Percentiles rank a stretch among this genome's conserved stretches.
Evolutionary conservation across 2,329 filamentous ascomycete genomes (phyloP).

Genomic region (Escovopsis sp.): DNA sequence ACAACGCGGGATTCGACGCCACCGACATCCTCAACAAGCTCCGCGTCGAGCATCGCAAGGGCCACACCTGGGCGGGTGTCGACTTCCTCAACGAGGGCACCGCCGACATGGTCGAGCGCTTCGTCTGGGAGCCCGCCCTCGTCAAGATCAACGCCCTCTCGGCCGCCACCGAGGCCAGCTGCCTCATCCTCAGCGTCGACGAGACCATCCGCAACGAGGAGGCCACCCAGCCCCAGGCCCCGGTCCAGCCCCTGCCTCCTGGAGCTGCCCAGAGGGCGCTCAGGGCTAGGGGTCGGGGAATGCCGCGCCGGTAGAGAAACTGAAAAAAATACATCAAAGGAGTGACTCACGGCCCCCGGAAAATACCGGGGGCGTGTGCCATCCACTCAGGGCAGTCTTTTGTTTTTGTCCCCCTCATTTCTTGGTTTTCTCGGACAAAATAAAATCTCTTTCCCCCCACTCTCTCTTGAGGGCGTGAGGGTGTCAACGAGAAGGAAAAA

Average conservation of each 20-base stretch:
- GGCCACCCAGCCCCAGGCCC: slow-evolving; percentile 69
- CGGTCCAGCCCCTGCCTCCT: slow-evolving; percentile 56
- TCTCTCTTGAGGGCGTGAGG: slow-evolving; percentile 1
- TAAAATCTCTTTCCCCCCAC: too few species aligned
- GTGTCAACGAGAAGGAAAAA: slow-evolving; percentile 1
- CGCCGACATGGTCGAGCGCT: slow-evolving; percentile 82
- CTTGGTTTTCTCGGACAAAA: too few species aligned
- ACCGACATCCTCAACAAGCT: slow-evolving; percentile 96
- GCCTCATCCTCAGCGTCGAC: slow-evolving; percentile 88
- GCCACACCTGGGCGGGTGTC: slow-evolving; percentile 85
- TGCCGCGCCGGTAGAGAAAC: slow-evolving; percentile 58
- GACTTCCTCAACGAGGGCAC: slow-evolving; percentile 90
- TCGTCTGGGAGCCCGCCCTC: slow-evolving; percentile 93
- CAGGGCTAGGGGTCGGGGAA: slow-evolving; percentile 67
- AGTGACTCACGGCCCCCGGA: too few species aligned
- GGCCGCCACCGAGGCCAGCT: slow-evolving; percentile 87
- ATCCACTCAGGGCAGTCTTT: too few species aligned
- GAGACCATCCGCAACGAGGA: slow-evolving; percentile 99
- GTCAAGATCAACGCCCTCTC: slow-evolving; percentile 97
- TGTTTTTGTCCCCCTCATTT: too few species aligned
- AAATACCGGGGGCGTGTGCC: too few species aligned
- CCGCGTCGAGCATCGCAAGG: slow-evolving; percentile 89
- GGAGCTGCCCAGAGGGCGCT: slow-evolving; percentile 82
- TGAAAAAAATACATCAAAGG: background rate
- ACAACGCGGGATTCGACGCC: slow-evolving; percentile 96